Percentiles rank a stretch among this genome's conserved stretches.
Conservation (phyloP, 768 basidiomycete species). For the Cystoderma amianthinum region DNA sequence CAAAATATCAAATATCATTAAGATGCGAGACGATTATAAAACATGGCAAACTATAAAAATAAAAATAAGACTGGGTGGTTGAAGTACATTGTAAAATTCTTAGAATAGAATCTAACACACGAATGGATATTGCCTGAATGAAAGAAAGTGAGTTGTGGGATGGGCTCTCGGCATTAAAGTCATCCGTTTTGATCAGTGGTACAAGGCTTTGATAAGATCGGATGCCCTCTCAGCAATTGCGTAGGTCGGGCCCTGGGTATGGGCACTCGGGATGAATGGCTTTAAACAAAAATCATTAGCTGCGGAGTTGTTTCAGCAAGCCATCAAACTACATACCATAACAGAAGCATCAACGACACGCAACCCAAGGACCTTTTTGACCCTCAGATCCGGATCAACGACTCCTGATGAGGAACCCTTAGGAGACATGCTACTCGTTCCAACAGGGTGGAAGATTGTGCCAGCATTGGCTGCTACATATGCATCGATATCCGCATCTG, state of each 20-base stretch:
- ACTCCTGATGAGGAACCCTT: slow-evolving; percentile 12
- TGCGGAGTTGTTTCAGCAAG: too few relatives aligned
- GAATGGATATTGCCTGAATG: too few relatives aligned
- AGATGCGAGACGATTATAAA: too few relatives aligned
- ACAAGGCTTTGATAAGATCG: neutral
- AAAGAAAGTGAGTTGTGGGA: too few relatives aligned
- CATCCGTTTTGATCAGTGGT: too few relatives aligned
- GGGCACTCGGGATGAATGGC: slow-evolving; percentile 2
- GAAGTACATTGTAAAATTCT: too few relatives aligned
- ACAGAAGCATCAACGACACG: slow-evolving; percentile 23
- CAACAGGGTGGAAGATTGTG: slow-evolving; percentile 18
- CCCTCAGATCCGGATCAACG: slow-evolving; percentile 18
- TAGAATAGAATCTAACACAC: too few relatives aligned
- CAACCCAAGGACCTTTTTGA: slow-evolving; percentile 19
- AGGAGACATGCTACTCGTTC: slow-evolving; percentile 17
- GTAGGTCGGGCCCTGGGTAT: slow-evolving; percentile 2
- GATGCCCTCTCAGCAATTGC: slow-evolving; percentile 2
- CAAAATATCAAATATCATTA: too few relatives aligned
- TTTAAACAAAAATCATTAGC: neutral
- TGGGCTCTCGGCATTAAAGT: too few relatives aligned
- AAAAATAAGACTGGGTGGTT: too few relatives aligned
- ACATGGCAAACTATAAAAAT: too few relatives aligned
- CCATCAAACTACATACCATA: slow-evolving; percentile 16
- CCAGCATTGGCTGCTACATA: slow-evolving; percentile 9
- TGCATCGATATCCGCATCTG: slow-evolving; percentile 13